Conservation (phyloP, 140 eudicot genomes). For the Eryngium alpinum region DNA sequence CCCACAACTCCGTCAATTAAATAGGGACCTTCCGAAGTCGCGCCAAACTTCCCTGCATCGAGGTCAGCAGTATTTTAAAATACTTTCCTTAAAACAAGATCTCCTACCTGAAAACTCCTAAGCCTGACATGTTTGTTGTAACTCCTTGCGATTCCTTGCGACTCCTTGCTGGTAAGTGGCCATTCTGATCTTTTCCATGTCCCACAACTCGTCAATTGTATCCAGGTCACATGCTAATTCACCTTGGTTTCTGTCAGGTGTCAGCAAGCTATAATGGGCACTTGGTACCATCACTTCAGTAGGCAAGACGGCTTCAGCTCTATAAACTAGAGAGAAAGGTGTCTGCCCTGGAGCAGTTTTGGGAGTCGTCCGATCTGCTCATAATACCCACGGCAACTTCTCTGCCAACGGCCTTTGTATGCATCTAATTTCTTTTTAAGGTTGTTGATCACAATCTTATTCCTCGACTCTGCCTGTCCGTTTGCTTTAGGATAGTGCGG, state of each 20-base stretch:
- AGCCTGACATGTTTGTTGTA: too few species aligned
- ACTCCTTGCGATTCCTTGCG: too few species aligned
- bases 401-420: slow-evolving; percentile 7
- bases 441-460: neutral
- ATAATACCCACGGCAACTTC: neutral
- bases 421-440: neutral
- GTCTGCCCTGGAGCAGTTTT: neutral
- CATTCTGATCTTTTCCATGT: too few species aligned
- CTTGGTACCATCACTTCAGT: neutral
- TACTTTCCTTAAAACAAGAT: too few species aligned
- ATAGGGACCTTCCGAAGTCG: too few species aligned
- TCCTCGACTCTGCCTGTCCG: slow-evolving; percentile 13
- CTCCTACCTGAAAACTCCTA: too few species aligned
- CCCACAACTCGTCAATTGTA: neutral
- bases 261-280: neutral
- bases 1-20: too few species aligned
- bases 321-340: neutral
- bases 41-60: too few species aligned
- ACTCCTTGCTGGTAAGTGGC: too few species aligned
- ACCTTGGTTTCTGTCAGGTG: neutral
- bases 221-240: neutral
- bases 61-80: too few species aligned
- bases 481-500: neutral
- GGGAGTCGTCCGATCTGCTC: slow-evolving; percentile 10
- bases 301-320: neutral